These are phyloP conservation scores for Evansstolkia leycettana DNA, from an alignment of 495 filamentous ascomycete genomes.

Conservation along the genomic window DNA sequence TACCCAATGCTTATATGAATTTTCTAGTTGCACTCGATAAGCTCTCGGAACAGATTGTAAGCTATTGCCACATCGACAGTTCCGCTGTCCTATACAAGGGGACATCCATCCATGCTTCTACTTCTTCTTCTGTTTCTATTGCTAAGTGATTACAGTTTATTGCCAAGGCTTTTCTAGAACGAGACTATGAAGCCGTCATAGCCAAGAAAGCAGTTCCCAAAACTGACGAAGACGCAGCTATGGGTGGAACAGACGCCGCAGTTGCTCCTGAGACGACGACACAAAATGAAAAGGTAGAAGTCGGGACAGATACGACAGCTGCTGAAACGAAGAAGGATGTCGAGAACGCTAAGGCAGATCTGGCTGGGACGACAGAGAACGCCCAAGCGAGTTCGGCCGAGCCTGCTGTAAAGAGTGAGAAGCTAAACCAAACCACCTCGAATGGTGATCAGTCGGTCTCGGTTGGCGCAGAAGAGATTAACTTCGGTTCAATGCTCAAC, in stretches of 20 bases:
- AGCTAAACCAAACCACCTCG: conserved; percentile 6
- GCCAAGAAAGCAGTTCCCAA: conserved; percentile 21
- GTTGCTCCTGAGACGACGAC: conserved; percentile 6
- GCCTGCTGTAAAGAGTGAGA: conserved; percentile 14
- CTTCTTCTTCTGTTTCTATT: conserved; percentile 1
- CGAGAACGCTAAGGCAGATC: conserved; percentile 2
- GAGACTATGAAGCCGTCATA: conserved; percentile 29
- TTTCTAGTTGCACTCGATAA: conserved; percentile 39
- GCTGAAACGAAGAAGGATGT: conserved; percentile 7
- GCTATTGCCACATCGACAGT: conserved; percentile 15
- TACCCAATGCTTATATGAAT: conserved; percentile 31
- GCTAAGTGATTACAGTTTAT: conserved; percentile 25
- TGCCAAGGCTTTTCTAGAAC: conserved; percentile 34
- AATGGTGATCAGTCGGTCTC: conserved; percentile 10
- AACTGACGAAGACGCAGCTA: conserved; percentile 17
- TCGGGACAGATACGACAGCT: conserved; percentile 5
- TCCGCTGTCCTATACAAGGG: not conserved
- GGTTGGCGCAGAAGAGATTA: conserved; percentile 19
- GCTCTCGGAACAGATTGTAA: conserved; percentile 40
- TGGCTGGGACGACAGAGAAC: conserved; percentile 6
- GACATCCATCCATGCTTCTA: not conserved
- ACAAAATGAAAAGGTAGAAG: not conserved
- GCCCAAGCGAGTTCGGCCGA: conserved; percentile 7
- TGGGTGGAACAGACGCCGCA: conserved; percentile 16
- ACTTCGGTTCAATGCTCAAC: conserved; percentile 28